A percentile compares a stretch with the other conserved stretches of the same genome.
phyloP scores from a whole-genome alignment of 495 filamentous ascomycete genomes.

The Amniculicola lignicola region DNA sequence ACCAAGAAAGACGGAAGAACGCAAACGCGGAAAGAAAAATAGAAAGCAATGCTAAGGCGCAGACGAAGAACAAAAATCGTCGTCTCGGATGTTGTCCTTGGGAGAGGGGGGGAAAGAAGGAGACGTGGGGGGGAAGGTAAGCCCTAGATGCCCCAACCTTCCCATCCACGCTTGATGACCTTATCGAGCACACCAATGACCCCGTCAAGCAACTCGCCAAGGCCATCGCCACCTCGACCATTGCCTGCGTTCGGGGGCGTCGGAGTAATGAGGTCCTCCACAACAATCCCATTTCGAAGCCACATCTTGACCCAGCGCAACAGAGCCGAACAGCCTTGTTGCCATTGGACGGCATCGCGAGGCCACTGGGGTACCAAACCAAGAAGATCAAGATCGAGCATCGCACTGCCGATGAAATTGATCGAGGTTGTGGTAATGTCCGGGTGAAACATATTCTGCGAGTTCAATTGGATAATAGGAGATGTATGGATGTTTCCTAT shows the following conservation, averaged over 20 bases:
- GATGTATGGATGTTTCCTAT: constrained; percentile 7
- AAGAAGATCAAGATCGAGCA: constrained; percentile 22
- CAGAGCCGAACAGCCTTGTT: constrained; percentile 28
- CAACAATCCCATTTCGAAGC: constrained; percentile 24
- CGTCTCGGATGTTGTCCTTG: too few relatives aligned
- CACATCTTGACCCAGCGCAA: constrained; percentile 34
- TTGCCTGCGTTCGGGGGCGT: constrained; percentile 23
- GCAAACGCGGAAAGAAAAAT: not conserved
- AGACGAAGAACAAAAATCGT: not conserved
- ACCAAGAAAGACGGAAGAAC: not conserved
- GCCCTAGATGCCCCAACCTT: constrained; percentile 23
- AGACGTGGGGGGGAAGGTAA: too few relatives aligned
- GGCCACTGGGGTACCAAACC: constrained; percentile 24
- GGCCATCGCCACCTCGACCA: constrained; percentile 23
- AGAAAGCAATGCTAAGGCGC: not conserved
- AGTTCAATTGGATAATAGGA: not conserved
- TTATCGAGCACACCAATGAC: constrained; percentile 30
- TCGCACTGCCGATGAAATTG: constrained; percentile 20
- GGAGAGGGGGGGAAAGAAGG: too few relatives aligned
- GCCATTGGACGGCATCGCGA: constrained; percentile 28
- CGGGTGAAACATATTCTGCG: constrained; percentile 27
- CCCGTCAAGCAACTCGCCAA: constrained; percentile 28
- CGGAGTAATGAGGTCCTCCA: constrained; percentile 20
- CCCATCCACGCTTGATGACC: constrained; percentile 29
- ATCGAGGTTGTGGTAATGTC: constrained; percentile 22